Conservation (phyloP, 306 rosid species). For the Gleditsia sinensis region DNA sequence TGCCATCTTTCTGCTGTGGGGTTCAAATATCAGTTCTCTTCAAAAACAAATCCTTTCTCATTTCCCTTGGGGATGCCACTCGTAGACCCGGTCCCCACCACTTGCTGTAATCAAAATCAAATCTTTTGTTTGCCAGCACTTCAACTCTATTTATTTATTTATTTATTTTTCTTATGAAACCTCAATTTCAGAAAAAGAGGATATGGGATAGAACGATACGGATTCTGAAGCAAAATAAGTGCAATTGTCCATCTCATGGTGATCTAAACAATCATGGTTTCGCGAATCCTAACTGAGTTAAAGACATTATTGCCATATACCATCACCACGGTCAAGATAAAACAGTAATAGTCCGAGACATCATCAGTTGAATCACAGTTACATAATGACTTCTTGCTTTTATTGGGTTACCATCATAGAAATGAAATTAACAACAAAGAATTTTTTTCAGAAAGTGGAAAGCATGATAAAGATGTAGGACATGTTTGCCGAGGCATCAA, state of each 20-base stretch:
- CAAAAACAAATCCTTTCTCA: not conserved
- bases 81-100: not conserved
- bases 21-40: conserved; percentile 6
- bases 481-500: conserved; percentile 56
- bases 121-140: conserved; percentile 23
- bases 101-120: conserved; percentile 16
- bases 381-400: conserved; percentile 53
- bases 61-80: not conserved
- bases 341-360: conserved; percentile 47
- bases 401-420: conserved; percentile 49
- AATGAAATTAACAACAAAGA: conserved; percentile 30
- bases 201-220: conserved; percentile 15
- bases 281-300: conserved; percentile 9
- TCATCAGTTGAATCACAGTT: conserved; percentile 47
- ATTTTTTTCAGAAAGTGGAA: conserved; percentile 48
- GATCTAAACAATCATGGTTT: conserved; percentile 19
- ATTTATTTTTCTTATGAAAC: conserved; percentile 7
- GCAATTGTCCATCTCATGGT: not conserved
- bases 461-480: conserved; percentile 69
- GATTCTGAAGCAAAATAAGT: conserved; percentile 35
- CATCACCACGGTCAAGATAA: conserved; percentile 9
- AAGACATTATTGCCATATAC: not conserved
- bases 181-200: conserved; percentile 36
- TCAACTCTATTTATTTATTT: conserved; percentile 5
- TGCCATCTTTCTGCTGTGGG: conserved; percentile 12